Conservation (phyloP, 2,329 filamentous ascomycete species). For the Cryphonectria naterciae region DNA sequence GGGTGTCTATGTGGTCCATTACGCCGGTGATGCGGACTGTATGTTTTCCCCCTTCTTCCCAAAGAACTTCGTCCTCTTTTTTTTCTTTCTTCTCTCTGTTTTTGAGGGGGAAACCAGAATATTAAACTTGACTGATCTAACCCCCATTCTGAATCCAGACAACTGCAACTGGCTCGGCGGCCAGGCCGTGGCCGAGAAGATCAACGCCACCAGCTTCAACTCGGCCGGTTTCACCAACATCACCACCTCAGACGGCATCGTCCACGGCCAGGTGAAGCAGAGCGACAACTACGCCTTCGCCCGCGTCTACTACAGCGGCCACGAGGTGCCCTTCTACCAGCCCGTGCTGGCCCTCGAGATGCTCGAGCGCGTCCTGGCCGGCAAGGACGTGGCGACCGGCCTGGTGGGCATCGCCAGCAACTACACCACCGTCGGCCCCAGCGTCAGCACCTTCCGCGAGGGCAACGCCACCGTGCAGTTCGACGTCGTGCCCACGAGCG, state of each 20-base stretch:
- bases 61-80: too few relatives aligned
- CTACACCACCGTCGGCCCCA: slow-evolving; percentile 45
- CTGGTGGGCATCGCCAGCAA: slow-evolving; percentile 42
- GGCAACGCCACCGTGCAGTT: slow-evolving; percentile 43
- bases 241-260: slow-evolving; percentile 39
- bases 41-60: neutral
- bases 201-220: slow-evolving; percentile 38
- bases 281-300: slow-evolving; percentile 54
- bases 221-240: slow-evolving; percentile 36
- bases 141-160: neutral
- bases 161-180: slow-evolving; percentile 28
- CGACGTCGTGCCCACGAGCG: slow-evolving; percentile 36
- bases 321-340: slow-evolving; percentile 58
- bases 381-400: slow-evolving; percentile 57
- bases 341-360: slow-evolving; percentile 52
- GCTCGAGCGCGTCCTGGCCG: slow-evolving; percentile 51
- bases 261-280: slow-evolving; percentile 48
- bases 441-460: slow-evolving; percentile 50
- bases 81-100: neutral
- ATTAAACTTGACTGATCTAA: neutral
- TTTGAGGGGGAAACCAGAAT: neutral
- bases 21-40: slow-evolving; percentile 27
- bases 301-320: slow-evolving; percentile 48
- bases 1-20: slow-evolving; percentile 22
- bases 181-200: slow-evolving; percentile 20